Percentiles rank a stretch among this genome's conserved stretches.
These are phyloP conservation scores for Penicillium argentinense DNA, from an alignment of 495 filamentous ascomycete species.

Conservation along the genomic window DNA sequence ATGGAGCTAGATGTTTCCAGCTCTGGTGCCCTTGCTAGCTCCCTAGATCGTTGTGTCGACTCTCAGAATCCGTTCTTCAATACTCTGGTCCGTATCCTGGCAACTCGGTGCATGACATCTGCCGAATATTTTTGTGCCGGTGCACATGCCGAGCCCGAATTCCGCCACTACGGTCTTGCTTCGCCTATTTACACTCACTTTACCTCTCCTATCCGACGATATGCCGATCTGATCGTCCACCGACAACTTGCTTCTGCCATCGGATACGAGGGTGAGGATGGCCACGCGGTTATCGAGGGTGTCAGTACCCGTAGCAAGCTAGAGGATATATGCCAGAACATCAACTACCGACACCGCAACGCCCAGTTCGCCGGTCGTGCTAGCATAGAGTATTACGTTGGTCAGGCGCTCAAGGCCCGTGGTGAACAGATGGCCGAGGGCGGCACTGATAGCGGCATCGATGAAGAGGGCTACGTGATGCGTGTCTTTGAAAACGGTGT, in stretches of 20 bases:
- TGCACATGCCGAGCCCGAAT: constrained; percentile 87
- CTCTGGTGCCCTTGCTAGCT: constrained; percentile 87
- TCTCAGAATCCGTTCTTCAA: constrained; percentile 93
- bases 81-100: constrained; percentile 93
- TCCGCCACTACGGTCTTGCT: constrained; percentile 93
- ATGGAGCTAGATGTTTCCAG: constrained; percentile 78
- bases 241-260: constrained; percentile 94
- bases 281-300: constrained; percentile 64
- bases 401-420: constrained; percentile 86
- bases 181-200: constrained; percentile 98
- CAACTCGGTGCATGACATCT: constrained; percentile 98
- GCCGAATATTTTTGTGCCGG: constrained; percentile 97
- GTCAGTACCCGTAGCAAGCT: constrained; percentile 73
- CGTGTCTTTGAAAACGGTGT: constrained; percentile 95
- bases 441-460: constrained; percentile 46
- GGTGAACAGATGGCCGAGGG: constrained; percentile 51
- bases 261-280: constrained; percentile 69
- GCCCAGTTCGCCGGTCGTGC: constrained; percentile 93
- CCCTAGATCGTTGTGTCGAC: constrained; percentile 82
- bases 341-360: constrained; percentile 95
- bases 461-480: constrained; percentile 94
- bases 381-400: constrained; percentile 94
- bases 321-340: constrained; percentile 93
- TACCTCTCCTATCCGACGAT: constrained; percentile 93
- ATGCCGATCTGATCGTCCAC: constrained; percentile 92